Evolutionary conservation across 176 grass and related monocot species (phyloP).

Genomic region (Carex scoparia): DNA sequence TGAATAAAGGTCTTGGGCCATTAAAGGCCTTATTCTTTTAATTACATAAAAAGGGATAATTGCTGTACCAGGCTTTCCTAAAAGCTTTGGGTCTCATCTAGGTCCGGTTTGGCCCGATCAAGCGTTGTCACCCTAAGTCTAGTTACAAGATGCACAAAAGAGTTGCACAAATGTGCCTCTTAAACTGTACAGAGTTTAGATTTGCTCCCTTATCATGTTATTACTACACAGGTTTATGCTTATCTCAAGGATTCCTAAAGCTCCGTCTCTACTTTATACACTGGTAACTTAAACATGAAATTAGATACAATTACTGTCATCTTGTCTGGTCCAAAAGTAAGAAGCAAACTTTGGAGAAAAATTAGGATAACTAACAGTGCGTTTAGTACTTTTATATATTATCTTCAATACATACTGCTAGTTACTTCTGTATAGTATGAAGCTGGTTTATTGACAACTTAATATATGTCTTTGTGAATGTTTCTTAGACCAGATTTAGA

Average conservation of each 20-base stretch:
- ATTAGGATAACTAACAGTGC: too few species aligned
- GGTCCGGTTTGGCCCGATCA: neutral
- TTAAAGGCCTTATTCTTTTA: neutral
- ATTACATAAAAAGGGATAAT: neutral
- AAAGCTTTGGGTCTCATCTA: neutral
- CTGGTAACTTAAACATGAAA: conserved; percentile 38
- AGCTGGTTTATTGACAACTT: neutral
- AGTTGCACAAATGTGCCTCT: neutral
- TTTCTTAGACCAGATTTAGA: neutral
- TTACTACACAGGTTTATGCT: conserved; percentile 70
- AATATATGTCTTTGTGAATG: neutral
- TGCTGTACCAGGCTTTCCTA: neutral
- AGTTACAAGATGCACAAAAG: neutral
- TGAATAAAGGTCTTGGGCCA: neutral
- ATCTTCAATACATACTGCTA: too few species aligned
- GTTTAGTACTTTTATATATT: too few species aligned
- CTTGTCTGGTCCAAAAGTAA: neutral
- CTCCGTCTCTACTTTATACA: conserved; percentile 61
- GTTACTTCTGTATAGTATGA: too few species aligned
- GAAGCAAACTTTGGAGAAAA: too few species aligned
- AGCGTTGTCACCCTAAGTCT: neutral
- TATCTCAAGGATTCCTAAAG: conserved; percentile 48
- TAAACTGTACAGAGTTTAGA: neutral
- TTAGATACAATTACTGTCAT: neutral
- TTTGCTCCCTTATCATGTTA: neutral